Percentiles rank a stretch among this genome's conserved stretches.
Conservation (phyloP, 2,329 filamentous ascomycete genomes). For the Botrytis byssoidea region DNA sequence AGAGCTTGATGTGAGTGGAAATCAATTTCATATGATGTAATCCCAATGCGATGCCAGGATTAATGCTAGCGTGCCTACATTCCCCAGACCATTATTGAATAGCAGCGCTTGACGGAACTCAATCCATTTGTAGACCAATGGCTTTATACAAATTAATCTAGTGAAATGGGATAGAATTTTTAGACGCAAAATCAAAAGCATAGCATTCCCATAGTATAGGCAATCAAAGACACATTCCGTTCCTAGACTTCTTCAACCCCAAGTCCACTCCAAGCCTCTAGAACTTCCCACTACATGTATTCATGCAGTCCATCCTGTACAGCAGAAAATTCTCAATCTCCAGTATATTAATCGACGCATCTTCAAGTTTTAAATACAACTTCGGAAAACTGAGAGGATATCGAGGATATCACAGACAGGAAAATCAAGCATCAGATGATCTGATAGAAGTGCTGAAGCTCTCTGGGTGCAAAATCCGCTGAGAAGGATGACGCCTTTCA, state of each 20-base stretch:
- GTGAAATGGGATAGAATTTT: neutral
- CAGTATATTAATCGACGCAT: neutral
- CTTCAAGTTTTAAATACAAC: neutral
- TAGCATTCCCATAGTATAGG: too few species aligned
- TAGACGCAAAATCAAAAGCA: neutral
- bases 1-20: neutral
- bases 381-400: neutral
- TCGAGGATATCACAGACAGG: neutral
- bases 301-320: neutral
- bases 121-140: neutral
- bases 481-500: neutral
- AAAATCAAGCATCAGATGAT: neutral
- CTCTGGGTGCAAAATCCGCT: neutral
- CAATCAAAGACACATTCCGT: neutral
- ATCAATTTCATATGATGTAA: neutral
- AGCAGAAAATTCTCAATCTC: neutral
- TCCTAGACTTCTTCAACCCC: neutral
- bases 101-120: neutral
- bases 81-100: too few species aligned
- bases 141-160: neutral
- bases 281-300: neutral
- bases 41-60: rapidly evolving
- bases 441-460: neutral
- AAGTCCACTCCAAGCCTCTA: neutral
- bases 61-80: too few species aligned